Evolutionary conservation across 768 basidiomycete genomes (phyloP), one percentile per base, ranked within the genome.

Genomic region (Tulasnella sp.): DNA sequence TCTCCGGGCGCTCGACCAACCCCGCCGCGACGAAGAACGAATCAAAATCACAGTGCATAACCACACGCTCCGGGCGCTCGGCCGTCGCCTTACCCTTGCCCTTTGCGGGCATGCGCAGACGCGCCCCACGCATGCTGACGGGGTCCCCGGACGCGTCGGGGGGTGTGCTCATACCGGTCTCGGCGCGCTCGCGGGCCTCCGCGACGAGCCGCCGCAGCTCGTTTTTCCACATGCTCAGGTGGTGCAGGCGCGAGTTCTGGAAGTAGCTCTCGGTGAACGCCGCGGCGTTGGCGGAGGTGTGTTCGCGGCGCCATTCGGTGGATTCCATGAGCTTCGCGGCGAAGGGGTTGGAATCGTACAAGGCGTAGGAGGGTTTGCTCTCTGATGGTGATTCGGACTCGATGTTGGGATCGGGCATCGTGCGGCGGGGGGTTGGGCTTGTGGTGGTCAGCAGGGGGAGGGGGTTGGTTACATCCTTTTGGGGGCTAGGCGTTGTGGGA

Each of bases 1-100:
- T 69, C 59, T 94, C 78, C 0, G 90, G 88, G 1, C 91, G 74
- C 57, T 75, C 80, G 2, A 87, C 74, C 49, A 93, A 70, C 0
- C 91, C 89, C n/a, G 84, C 94, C 1, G 87, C 83, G 9, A 97
- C 93, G 66, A 99, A 99, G 74, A 97, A 98, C 61, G 84, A 90
- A 65, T 99, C 96, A 62, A 98, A 97, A 67, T 92, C 89, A 62
- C 86, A 88, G 64, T 92, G 89, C 86, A 92, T 87, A 64, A 90
- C 84, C 8, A 86, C 79, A 14, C 76, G 75, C 40, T 81, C 77
- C 32, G 74, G 62, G 17, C 73, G 71, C 25, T 73, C 69, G 59
- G 74, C 75, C 45, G 68, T 70, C 14, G 73, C 63, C 75, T 80
- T 83, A 41, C 73, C 76, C 62, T 82, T 82, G 64, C 74, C 76